phyloP scores from a whole-genome alignment of 2,329 filamentous ascomycete genomes.

The Penicillium sp. region DNA sequence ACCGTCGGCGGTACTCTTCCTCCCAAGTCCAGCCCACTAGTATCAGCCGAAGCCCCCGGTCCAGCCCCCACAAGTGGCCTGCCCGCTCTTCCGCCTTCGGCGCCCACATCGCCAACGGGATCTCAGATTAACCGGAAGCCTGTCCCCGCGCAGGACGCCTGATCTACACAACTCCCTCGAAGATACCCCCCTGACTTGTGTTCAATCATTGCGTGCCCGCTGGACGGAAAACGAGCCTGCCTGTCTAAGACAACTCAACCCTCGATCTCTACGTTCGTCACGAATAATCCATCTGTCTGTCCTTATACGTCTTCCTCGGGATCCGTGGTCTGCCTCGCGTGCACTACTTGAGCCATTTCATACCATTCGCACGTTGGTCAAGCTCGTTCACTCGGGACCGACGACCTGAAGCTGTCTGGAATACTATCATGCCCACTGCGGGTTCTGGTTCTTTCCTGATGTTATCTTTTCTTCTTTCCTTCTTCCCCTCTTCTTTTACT shows the following conservation, averaged over 20 bases:
- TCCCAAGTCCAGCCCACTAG: slow-evolving; percentile 31
- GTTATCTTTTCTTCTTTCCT: neutral
- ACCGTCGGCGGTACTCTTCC: slow-evolving; percentile 19
- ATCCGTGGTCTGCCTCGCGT: slow-evolving; percentile 6
- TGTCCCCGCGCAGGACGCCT: slow-evolving; percentile 52
- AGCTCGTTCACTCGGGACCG: neutral
- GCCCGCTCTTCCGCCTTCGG: slow-evolving; percentile 46
- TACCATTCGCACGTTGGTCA: neutral
- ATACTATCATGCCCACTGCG: neutral
- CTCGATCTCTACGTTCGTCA: slow-evolving; percentile 23
- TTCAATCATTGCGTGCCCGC: slow-evolving; percentile 12
- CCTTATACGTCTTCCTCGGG: slow-evolving; percentile 3
- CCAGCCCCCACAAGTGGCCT: slow-evolving; percentile 40
- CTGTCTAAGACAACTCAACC: slow-evolving; percentile 15
- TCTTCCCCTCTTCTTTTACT: neutral
- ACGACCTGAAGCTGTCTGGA: neutral
- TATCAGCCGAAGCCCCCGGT: slow-evolving; percentile 19
- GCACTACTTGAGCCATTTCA: neutral
- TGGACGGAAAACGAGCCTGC: slow-evolving; percentile 21
- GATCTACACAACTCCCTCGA: slow-evolving; percentile 1
- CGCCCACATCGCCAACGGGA: slow-evolving; percentile 35
- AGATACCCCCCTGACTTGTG: neutral
- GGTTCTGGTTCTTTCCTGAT: neutral
- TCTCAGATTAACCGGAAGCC: slow-evolving; percentile 57
- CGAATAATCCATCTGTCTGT: slow-evolving; percentile 15